Conservation (phyloP, 179 eudicot species). For the Vitellaria paradoxa region DNA sequence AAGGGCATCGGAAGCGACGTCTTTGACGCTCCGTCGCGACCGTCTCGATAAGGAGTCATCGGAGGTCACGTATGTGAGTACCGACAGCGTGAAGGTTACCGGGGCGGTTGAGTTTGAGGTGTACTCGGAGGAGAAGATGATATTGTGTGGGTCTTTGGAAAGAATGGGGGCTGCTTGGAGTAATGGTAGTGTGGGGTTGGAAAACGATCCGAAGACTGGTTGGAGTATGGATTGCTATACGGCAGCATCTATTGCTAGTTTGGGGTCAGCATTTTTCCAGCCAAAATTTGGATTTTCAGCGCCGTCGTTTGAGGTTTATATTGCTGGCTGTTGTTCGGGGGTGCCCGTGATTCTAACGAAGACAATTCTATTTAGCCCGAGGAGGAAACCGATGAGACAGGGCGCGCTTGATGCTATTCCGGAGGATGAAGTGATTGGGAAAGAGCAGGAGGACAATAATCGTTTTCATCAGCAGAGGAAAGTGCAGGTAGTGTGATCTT, state of each 20-base stretch:
- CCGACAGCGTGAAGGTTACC: conserved; percentile 58
- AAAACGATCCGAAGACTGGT: conserved; percentile 31
- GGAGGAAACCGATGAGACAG: conserved; percentile 42
- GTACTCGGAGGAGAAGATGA: conserved; percentile 46
- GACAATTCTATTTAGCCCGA: conserved; percentile 62
- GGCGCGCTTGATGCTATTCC: conserved; percentile 64
- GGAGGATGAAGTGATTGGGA: conserved; percentile 65
- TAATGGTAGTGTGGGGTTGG: conserved; percentile 28
- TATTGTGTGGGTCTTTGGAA: conserved; percentile 70
- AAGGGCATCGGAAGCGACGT: conserved; percentile 44
- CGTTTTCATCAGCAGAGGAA: conserved; percentile 40
- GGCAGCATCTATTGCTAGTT: conserved; percentile 29
- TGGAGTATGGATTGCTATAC: conserved; percentile 75
- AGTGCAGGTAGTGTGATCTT: conserved; percentile 44
- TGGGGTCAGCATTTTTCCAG: conserved; percentile 50
- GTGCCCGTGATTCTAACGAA: conserved; percentile 75
- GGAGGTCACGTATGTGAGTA: conserved; percentile 80
- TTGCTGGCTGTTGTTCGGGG: conserved; percentile 78
- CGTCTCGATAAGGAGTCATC: conserved; percentile 59
- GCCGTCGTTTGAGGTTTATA: conserved; percentile 73
- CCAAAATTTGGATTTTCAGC: conserved; percentile 59
- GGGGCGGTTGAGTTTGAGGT: conserved; percentile 75
- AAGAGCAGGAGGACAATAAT: conserved; percentile 38
- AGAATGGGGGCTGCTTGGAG: conserved; percentile 53
- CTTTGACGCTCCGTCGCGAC: conserved; percentile 55